phyloP scores from a whole-genome alignment of 139 green algal genomes.

The Chlorella sp. region DNA sequence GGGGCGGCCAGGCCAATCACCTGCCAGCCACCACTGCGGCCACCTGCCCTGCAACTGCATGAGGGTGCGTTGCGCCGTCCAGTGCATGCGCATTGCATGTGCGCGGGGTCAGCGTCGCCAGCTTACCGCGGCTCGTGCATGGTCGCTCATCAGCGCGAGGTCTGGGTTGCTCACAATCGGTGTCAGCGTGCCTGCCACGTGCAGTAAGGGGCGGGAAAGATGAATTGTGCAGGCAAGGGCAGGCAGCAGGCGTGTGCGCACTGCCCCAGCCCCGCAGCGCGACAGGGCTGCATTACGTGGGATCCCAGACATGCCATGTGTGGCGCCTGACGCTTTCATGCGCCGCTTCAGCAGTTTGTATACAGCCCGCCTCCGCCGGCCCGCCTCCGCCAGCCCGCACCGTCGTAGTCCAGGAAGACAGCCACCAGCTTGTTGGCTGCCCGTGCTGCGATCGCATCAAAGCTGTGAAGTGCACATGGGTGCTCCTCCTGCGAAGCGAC shows the following conservation, averaged over 20 bases:
- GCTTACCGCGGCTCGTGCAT: conserved; percentile 77
- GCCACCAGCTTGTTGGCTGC: conserved; percentile 83
- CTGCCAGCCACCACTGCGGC: too few relatives aligned
- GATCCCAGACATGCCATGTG: too few relatives aligned
- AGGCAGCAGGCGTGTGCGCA: neutral
- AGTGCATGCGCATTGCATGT: too few relatives aligned
- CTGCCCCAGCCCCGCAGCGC: neutral
- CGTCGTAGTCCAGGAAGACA: conserved; percentile 98
- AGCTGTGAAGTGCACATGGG: conserved; percentile 71
- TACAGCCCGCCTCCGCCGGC: too few relatives aligned
- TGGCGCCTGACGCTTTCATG: too few relatives aligned
- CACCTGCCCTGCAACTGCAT: too few relatives aligned
- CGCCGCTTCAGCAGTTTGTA: too few relatives aligned
- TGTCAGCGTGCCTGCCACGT: conserved; percentile 90
- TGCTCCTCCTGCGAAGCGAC: conserved; percentile 64
- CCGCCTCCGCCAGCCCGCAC: too few relatives aligned
- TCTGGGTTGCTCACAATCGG: conserved; percentile 97
- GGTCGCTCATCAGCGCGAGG: conserved; percentile 84
- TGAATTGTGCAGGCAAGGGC: neutral
- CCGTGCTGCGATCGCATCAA: conserved; percentile 58
- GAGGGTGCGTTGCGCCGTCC: too few relatives aligned
- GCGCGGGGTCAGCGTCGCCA: too few relatives aligned
- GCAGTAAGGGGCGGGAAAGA: neutral
- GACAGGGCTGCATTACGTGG: too few relatives aligned
- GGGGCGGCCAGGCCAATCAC: too few relatives aligned